phyloP scores from a whole-genome alignment of 441 rosid genomes.

The Brassica balearica region DNA sequence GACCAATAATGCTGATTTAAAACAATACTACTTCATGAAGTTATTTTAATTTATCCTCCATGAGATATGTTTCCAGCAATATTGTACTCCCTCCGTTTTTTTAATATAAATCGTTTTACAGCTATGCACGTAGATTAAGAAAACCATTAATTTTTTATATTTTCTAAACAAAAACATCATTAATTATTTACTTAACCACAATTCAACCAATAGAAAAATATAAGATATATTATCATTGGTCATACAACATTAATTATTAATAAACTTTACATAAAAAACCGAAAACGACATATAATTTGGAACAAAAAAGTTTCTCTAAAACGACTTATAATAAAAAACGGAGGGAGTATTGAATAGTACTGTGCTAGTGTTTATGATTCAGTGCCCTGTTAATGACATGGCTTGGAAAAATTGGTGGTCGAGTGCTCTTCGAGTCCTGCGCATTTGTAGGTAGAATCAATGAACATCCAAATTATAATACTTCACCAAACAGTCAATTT shows the following conservation, averaged over 20 bases:
- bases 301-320: too few species aligned
- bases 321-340: too few species aligned
- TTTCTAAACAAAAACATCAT: too few species aligned
- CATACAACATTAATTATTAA: too few species aligned
- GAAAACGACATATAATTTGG: too few species aligned
- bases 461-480: constrained; percentile 9
- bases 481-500: constrained; percentile 14
- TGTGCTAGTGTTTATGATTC: neutral
- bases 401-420: neutral
- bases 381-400: neutral
- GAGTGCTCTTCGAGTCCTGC: neutral
- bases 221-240: too few species aligned
- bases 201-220: too few species aligned
- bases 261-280: too few species aligned
- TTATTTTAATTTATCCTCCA: constrained; percentile 9
- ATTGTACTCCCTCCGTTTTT: neutral
- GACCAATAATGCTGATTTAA: neutral
- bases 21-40: neutral
- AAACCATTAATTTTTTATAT: too few species aligned
- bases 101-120: too few species aligned
- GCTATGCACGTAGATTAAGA: too few species aligned
- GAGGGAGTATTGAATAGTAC: neutral
- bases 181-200: too few species aligned
- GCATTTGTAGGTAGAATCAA: constrained; percentile 1
- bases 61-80: neutral